A percentile compares a stretch with the other conserved stretches of the same genome.
Evolutionary conservation across 768 basidiomycete genomes (phyloP).

Genomic region (Boletus fagicola): DNA sequence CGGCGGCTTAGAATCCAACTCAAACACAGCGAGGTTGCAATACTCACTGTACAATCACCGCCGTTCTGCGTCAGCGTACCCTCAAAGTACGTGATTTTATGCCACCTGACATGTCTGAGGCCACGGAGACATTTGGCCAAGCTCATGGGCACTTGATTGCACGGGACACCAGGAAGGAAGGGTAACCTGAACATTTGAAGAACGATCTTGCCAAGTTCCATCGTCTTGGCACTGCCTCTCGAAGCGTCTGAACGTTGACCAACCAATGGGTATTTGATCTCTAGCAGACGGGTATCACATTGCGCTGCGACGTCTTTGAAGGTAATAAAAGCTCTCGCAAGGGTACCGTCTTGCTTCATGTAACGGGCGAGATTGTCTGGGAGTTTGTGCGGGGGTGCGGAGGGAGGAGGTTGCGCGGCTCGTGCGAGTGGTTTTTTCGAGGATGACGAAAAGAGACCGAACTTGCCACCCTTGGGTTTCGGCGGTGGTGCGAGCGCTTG

Average conservation of each 20-base stretch:
- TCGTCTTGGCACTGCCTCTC: conserved; percentile 55
- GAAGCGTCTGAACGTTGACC: conserved; percentile 61
- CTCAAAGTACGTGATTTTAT: conserved; percentile 91
- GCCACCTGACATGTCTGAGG: conserved; percentile 87
- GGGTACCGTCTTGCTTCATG: conserved; percentile 80
- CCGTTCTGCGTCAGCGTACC: conserved; percentile 91
- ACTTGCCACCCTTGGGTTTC: conserved; percentile 61
- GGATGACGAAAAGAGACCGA: conserved; percentile 72
- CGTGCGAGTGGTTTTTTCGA: conserved; percentile 64
- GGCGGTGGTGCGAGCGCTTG: conserved; percentile 59
- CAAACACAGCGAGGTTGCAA: not conserved
- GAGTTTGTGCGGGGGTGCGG: conserved; percentile 42
- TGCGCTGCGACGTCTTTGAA: conserved; percentile 84
- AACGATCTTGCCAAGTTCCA: conserved; percentile 84
- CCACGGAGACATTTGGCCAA: conserved; percentile 91
- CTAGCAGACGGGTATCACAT: conserved; percentile 83
- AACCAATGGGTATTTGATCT: conserved; percentile 78
- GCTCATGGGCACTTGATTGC: conserved; percentile 82
- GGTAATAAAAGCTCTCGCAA: conserved; percentile 82
- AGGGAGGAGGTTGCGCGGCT: conserved; percentile 36
- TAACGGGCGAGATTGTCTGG: conserved; percentile 80
- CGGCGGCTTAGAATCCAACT: not conserved
- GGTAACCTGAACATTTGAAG: conserved; percentile 91
- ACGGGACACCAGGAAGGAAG: conserved; percentile 76
- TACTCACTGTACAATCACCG: conserved; percentile 84